Evolutionary conservation across 2,329 filamentous ascomycete genomes (phyloP).

Genomic region (Mariannaea elegans): DNA sequence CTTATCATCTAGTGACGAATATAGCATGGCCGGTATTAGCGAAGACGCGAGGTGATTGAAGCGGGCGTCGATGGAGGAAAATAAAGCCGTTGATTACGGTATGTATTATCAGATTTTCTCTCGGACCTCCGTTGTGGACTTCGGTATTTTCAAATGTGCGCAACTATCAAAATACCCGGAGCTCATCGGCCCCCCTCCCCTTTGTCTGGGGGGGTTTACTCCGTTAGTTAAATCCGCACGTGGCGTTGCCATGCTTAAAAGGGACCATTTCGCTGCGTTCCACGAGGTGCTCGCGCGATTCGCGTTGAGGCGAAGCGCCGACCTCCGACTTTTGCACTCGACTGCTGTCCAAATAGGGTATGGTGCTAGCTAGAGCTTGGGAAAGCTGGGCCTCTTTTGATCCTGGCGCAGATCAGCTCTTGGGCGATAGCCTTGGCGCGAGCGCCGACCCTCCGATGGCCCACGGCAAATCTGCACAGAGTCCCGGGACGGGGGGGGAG

Average conservation of each 20-base stretch:
- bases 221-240: constrained; percentile 17
- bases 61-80: no score
- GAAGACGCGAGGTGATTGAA: background rate
- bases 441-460: constrained; percentile 27
- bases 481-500: no score
- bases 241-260: background rate
- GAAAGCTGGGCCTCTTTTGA: background rate
- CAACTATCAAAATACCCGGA: no score
- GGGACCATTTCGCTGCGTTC: no score
- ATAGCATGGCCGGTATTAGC: no score
- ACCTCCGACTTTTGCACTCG: constrained; percentile 32
- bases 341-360: constrained; percentile 28
- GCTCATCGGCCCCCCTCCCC: no score
- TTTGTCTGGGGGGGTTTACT: no score
- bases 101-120: no score
- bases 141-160: background rate
- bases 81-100: no score
- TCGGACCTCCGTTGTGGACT: background rate
- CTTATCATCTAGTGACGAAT: no score
- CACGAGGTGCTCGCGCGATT: no score
- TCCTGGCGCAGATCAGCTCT: constrained; percentile 18
- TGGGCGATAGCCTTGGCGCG: constrained; percentile 17
- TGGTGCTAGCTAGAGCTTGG: background rate
- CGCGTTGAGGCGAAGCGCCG: constrained; percentile 33
- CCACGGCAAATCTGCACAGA: constrained; percentile 11